Evolutionary conservation across 441 rosid species (phyloP), one percentile per base, ranked within the genome.

Genomic region (Erysimum cheiri): DNA sequence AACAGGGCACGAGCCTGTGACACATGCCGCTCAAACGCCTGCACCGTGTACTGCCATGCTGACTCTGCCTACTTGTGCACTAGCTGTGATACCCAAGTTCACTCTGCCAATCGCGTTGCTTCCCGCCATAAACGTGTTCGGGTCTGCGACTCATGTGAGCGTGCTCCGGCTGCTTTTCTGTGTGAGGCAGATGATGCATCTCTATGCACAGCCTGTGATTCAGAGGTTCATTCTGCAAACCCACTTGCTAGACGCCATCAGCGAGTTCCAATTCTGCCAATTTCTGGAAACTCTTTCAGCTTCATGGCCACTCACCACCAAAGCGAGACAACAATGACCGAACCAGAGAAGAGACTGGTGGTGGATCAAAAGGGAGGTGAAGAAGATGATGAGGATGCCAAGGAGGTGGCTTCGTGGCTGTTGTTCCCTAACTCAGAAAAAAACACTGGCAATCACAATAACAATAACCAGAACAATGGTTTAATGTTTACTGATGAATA

Each of bases 121-220:
- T 88, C 98, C 4, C 85, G 97, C 73, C 98, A 94, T 55, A 91
- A 86, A 83, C 90, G 97, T 7, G 94, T 92, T 8, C 71, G 59
- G 69, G 87, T 94, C 29, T 94, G 99, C 52, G 89, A 92, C 77
- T 85, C 86, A 0, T 94, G 99, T 44, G 99, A 92, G 73, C 85
- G 82, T 0, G 87, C 91, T 14, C 99, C 99, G 0, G 98, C 98
- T 6, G 87, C 87, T 22, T 85, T 87, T 72, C 33, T 87, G n/a
- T 94, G 99, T 80, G 89, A 87, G 80, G 99, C 99, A 1, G 98
- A 94, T 26, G 91, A 94, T 0, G 99, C 94, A 6, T 87, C 94
- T 32, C 91, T 94, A 19, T 94, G 98, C 69, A 31, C 78, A 6
- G 67, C 87, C 60, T 94, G 99, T 37, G 99, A 94, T 43, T 80